Conservation (phyloP, 176 grass and related monocot genomes). For the barley (Hordeum vulgare) region MorexV3_pseudomolecules_assembly NC_058524.1:505802720-505803219, state of each 20-base stretch:
- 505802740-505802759: background rate
- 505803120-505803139: slow-evolving; percentile 8
- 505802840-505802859: background rate
- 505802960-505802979: slow-evolving; percentile 25
- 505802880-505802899: background rate
- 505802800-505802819: slow-evolving; percentile 3
- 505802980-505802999: slow-evolving; percentile 19
- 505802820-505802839: slow-evolving; percentile 12
- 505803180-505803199: background rate
- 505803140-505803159: slow-evolving; percentile 1
- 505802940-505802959: slow-evolving; percentile 34
- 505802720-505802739: slow-evolving; percentile 6
- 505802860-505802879: slow-evolving; percentile 2
- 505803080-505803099: background rate
- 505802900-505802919: slow-evolving; percentile 17
- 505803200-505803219: slow-evolving; percentile 8
- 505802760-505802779: slow-evolving; percentile 10
- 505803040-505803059: slow-evolving; percentile 11
- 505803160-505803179: slow-evolving; percentile 14
- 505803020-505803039: background rate
- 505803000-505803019: slow-evolving; percentile 40
- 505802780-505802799: slow-evolving; percentile 19
- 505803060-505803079: background rate
- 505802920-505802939: slow-evolving; percentile 17
- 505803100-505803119: slow-evolving; percentile 10